These are phyloP conservation scores for Monosporascus sp. DNA, from an alignment of 2,329 filamentous ascomycete species.

Conservation along the genomic window DNA sequence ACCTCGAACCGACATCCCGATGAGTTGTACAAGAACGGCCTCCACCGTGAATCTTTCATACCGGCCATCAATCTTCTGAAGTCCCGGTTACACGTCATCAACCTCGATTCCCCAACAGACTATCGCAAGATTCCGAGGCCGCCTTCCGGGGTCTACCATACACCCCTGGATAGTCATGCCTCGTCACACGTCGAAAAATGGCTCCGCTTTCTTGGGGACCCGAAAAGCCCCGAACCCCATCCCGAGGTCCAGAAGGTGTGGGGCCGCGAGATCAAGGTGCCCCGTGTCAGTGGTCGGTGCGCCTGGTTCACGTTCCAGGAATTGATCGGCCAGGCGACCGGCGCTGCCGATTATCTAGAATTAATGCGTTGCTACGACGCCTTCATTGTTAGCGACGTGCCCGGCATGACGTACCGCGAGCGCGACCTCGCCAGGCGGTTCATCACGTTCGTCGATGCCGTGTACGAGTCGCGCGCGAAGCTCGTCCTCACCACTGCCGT, in stretches of 20 bases:
- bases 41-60: conserved; percentile 91
- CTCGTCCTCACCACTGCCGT: conserved; percentile 87
- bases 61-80: conserved; percentile 93
- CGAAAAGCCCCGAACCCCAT: conserved; percentile 68
- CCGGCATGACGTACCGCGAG: conserved; percentile 81
- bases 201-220: conserved; percentile 91
- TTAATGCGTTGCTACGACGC: conserved; percentile 84
- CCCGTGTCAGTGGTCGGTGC: conserved; percentile 78
- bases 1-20: conserved; percentile 96
- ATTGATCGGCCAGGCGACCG: conserved; percentile 80
- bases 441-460: conserved; percentile 95
- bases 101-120: conserved; percentile 90
- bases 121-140: conserved; percentile 96
- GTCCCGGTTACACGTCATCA: conserved; percentile 77
- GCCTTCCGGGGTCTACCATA: conserved; percentile 89
- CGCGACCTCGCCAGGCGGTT: conserved; percentile 87
- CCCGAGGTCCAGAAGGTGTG: conserved; percentile 78
- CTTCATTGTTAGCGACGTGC: conserved; percentile 87
- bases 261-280: conserved; percentile 86
- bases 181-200: conserved; percentile 82
- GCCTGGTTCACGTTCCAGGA: conserved; percentile 92
- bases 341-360: conserved; percentile 93
- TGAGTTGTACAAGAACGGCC: conserved; percentile 96
- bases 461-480: conserved; percentile 91
- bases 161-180: conserved; percentile 74